Evolutionary conservation across 495 filamentous ascomycete species (phyloP), one percentile per base, ranked within the genome.

Genomic region (Xylona heveae): DNA sequence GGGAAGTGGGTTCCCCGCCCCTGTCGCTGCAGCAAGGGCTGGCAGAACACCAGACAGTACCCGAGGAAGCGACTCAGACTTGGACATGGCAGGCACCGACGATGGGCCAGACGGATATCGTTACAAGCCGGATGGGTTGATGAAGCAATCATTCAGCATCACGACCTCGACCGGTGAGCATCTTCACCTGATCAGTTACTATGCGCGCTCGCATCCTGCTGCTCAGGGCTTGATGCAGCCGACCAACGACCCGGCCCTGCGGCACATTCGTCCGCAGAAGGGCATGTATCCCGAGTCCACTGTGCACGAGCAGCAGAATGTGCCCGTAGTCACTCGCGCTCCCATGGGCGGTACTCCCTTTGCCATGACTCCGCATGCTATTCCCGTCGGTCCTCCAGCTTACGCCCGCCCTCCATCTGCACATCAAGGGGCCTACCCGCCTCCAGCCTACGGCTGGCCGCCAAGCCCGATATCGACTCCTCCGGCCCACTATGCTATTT

Each of bases 111-210:
- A 97, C 50, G 88, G 88, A 8, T 97, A 95, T 49, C 67, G 85
- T 33, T 97, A 97, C 54, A 97, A 97, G 57, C 74, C 78, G 1
- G 88, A 95, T 43, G 88, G 88, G 0, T 58, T 97, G 22, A 92
- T 93, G 83, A 97, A 97, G 60, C 88, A 97, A 52, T 95, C 88
- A 0, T 97, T 95, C 62, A 94, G 85, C 58, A 95, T 97, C 48
- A 92, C 85, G 3, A 95, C 85, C 2, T 74, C 77, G 5, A 66
- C 62, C 14, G 77, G 78, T 19, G 81, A 94, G 38, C 91, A 95
- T 43, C 66, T 97, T 4, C 88, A 97, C 49, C 60, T 97, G 24
- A 97, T 97, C 49, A 92, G 84, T 43, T 97, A 97, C 50, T 94
- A 81, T 48, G 67, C 79, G n/a, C 64, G 85, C 31, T 71, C 74